These are phyloP conservation scores for Psilocybe sp. DNA, from an alignment of 768 basidiomycete species.

Conservation along the genomic window DNA sequence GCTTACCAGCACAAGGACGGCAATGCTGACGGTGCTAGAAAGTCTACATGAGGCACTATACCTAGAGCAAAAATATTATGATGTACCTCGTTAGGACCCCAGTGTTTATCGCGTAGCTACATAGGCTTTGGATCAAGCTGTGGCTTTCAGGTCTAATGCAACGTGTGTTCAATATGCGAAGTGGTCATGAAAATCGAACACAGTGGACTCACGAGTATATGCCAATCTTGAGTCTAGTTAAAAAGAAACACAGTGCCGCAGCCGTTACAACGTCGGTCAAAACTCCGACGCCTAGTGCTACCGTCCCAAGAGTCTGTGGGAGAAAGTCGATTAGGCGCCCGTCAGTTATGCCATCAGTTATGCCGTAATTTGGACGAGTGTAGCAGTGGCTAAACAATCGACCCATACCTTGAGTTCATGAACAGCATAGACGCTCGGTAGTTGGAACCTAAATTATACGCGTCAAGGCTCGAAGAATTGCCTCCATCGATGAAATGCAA, in stretches of 20 bases:
- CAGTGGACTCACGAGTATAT: constrained; percentile 34
- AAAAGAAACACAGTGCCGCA: constrained; percentile 53
- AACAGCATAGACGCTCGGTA: constrained; percentile 41
- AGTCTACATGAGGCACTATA: not conserved
- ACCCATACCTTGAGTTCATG: constrained; percentile 41
- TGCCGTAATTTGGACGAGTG: not conserved
- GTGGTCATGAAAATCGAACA: not conserved
- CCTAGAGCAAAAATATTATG: not conserved
- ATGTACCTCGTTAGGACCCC: constrained; percentile 59
- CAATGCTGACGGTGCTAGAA: constrained; percentile 40
- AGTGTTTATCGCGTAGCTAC: constrained; percentile 63
- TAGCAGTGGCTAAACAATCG: not conserved
- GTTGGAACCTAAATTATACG: constrained; percentile 31
- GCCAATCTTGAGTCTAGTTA: constrained; percentile 56
- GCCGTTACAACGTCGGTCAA: constrained; percentile 61
- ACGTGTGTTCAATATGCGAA: not conserved
- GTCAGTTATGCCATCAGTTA: not conserved
- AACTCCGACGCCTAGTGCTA: constrained; percentile 52
- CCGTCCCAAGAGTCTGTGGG: constrained; percentile 45
- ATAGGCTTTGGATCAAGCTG: constrained; percentile 55
- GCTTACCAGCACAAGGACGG: constrained; percentile 57
- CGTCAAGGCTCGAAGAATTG: not conserved
- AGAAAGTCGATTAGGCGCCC: not conserved
- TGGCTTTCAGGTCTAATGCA: too few relatives aligned
- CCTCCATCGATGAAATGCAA: not conserved